phyloP scores from a whole-genome alignment of 495 filamentous ascomycete species.

The Penicillium manginii region DNA sequence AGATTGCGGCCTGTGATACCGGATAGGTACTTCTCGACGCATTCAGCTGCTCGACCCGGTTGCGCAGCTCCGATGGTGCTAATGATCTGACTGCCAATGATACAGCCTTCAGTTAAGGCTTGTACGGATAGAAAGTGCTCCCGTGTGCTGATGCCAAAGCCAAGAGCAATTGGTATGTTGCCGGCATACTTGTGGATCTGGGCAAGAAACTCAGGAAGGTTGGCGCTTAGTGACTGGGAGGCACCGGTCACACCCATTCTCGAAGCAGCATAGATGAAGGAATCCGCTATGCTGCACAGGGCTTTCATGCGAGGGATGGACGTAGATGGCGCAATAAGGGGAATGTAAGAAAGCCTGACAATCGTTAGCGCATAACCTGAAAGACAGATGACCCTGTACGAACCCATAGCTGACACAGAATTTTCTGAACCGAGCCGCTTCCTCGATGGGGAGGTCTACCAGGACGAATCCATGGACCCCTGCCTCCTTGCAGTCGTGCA shows the following conservation, averaged over 20 bases:
- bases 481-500: conserved; percentile 79
- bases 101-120: conserved; percentile 86
- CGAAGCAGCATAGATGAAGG: conserved; percentile 97
- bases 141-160: conserved; percentile 90
- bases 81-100: conserved; percentile 94
- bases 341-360: conserved; percentile 83
- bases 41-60: conserved; percentile 68
- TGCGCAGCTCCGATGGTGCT: conserved; percentile 73
- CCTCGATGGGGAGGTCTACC: conserved; percentile 92
- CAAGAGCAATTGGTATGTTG: conserved; percentile 82
- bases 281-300: conserved; percentile 94
- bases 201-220: conserved; percentile 74
- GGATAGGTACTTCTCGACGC: conserved; percentile 83
- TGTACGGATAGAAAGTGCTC: conserved; percentile 87
- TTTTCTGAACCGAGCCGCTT: conserved; percentile 85
- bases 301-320: conserved; percentile 86
- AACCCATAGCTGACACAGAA: conserved; percentile 75
- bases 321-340: conserved; percentile 89
- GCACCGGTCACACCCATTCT: conserved; percentile 95
- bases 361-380: neutral
- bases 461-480: conserved; percentile 96
- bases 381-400: conserved; percentile 23
- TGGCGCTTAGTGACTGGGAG: conserved; percentile 72
- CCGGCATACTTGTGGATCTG: conserved; percentile 79
- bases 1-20: conserved; percentile 68